Base-by-base conservation (phyloP, 2,329 filamentous ascomycete genomes). In the Daldinia sp. region DNA sequence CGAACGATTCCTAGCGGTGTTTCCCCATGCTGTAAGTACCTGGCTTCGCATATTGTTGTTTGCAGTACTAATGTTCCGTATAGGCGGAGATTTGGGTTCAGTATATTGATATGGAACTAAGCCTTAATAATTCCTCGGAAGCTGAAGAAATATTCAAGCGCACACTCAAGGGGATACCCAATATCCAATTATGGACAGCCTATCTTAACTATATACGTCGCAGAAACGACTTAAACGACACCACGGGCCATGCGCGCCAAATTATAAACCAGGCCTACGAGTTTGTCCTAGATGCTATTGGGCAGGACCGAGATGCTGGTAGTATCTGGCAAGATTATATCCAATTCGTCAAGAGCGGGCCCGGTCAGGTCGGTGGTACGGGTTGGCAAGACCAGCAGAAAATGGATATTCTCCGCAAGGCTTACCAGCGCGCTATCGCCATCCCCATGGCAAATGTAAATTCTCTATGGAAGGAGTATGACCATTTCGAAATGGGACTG, bases 381-480 rank as follows among this genome's bases (percentile, higher is more conserved):
- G 89, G 87, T 61, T 99, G 95, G 96, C 94, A 98, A 77, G 95
- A 98, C 74, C 91, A 94, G 78, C 95, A 98, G 75, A 99, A 99
- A 82, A 96, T 97, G 90, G 95, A 99, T 72, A 83, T 91, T 70
- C 80, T 99, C 52, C 90, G 95, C 62, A 96, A 96, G 75, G 91
- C 92, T 0, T 99, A 97, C 75, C 94, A 97, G 72, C 90, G 90
- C 54, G 94, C 94, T 11, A 92, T 97, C 60, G 89, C 87, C 68
- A 87, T 97, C 35, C 96, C 96, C 3, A 96, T 93, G 66, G 87
- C 90, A 56, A 90, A 90, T 29, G 87, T 96, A 49, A 92, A 94
- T 72, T 86, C 85, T 53, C 80, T 99, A 11, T 99, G 95, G 96
- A 97, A 96, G 76, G 94, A 99, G 73, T 99, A 99, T 74, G 94